Evolutionary conservation across 2,329 filamentous ascomycete genomes (phyloP), one percentile per base, ranked within the genome.

Genomic region (Arthrobotrys iridis): DNA sequence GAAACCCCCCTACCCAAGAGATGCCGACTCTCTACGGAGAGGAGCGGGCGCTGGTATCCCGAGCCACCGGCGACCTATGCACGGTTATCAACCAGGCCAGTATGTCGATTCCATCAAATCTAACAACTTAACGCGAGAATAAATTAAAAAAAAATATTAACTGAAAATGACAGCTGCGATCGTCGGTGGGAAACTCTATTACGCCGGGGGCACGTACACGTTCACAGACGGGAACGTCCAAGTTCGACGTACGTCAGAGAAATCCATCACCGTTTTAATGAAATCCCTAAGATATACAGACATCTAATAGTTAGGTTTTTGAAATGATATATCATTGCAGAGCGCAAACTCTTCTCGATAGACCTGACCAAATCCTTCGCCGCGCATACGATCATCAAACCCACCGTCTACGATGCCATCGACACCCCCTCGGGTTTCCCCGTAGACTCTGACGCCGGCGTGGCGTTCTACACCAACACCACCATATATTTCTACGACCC

Each of bases 401-500:
- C 55, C 30, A 50, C 26, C 11, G 22, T 46, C 7, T 68, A 58
- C 57, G 40, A 30, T 4, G 41, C 63, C 5, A 59, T 75, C 46
- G 63, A 68, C 30, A 33, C 67, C 8, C 71, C 71, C 13, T 6
- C 15, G 41, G 62, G 62, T 7, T 33, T 59, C 3, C 48, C 71
- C n/a, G 20, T 28, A 11, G 43, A 59, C 40, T 67, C 63, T 22
- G 71, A 75, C 28, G 33, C 62, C 6, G 71, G 71, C 1, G 45
- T 75, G 24, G 60, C 60, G 28, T 10, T 75, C 8, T 58, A 68
- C 63, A 75, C 71, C n/a, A 75, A 75, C 18, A 75, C 71, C 28
- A 75, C 71, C 13, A 58, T 75, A 20, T 75, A 45, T 24, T 75
- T 75, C 6, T 75, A 75, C 33, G 63, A 67, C 22, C 71, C 71